Evolutionary conservation across 306 rosid species (phyloP).

Genomic region (Begonia masoniana): DNA sequence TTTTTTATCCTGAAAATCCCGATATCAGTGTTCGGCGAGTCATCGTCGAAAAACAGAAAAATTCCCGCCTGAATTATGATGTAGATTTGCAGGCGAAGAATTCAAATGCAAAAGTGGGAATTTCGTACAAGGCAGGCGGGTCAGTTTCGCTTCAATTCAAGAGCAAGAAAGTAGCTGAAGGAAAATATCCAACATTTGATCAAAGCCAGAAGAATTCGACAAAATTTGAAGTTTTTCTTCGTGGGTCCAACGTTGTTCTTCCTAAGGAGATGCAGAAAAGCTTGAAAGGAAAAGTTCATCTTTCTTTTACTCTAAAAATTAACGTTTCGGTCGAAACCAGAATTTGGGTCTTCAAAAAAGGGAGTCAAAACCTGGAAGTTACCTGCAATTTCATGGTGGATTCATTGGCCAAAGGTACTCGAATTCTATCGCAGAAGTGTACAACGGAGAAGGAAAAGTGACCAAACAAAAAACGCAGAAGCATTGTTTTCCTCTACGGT

Average conservation of each 20-base stretch:
- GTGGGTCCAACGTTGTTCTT: slow-evolving; percentile 6
- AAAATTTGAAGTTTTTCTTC: slow-evolving; percentile 6
- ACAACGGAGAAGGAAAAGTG: slow-evolving; percentile 7
- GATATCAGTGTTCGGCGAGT: slow-evolving; percentile 16
- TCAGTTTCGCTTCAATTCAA: slow-evolving; percentile 18
- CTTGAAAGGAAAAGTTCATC: slow-evolving; percentile 5
- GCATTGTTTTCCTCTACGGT: too few species aligned
- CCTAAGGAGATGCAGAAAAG: slow-evolving; percentile 24
- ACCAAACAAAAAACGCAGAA: neutral
- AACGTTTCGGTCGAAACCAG: slow-evolving; percentile 11
- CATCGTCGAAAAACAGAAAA: neutral
- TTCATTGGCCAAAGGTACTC: slow-evolving; percentile 22
- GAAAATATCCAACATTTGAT: slow-evolving; percentile 19
- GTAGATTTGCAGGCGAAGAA: slow-evolving; percentile 19
- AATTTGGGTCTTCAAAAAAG: slow-evolving; percentile 13
- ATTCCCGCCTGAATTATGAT: slow-evolving; percentile 4
- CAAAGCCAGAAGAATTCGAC: slow-evolving; percentile 10
- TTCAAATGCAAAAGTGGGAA: slow-evolving; percentile 13
- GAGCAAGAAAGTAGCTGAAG: slow-evolving; percentile 17
- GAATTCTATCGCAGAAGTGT: slow-evolving; percentile 35
- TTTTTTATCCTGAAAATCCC: slow-evolving; percentile 20
- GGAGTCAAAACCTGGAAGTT: slow-evolving; percentile 14
- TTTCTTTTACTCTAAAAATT: slow-evolving; percentile 21
- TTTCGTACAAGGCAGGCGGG: slow-evolving; percentile 30
- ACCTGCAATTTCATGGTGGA: slow-evolving; percentile 27